Evolutionary conservation across 768 basidiomycete species (phyloP).

Genomic region (Podaxis sp.): DNA sequence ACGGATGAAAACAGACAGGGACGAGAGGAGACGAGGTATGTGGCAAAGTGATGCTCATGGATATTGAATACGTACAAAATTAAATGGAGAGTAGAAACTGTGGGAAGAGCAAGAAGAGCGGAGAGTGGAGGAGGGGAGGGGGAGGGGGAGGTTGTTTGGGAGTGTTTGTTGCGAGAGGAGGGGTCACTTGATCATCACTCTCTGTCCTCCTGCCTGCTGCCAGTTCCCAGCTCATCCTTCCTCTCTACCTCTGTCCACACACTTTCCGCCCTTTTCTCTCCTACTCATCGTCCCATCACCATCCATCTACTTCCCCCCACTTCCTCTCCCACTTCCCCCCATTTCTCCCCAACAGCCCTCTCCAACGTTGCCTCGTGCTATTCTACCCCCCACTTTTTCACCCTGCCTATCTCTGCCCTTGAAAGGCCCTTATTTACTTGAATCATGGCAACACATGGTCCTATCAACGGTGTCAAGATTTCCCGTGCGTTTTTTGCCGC

Average conservation of each 20-base stretch:
- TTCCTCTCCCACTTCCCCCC: not conserved
- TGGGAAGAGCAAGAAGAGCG: not conserved
- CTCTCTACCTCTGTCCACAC: constrained; percentile 13
- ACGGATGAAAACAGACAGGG: not conserved
- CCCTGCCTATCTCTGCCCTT: not conserved
- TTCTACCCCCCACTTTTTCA: constrained; percentile 1
- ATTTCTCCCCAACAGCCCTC: constrained; percentile 7
- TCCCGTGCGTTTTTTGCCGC: constrained; percentile 55
- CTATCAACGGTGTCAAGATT: constrained; percentile 86
- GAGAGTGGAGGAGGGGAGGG: not conserved
- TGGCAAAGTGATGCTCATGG: not conserved
- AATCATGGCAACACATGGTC: constrained; percentile 69
- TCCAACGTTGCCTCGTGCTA: constrained; percentile 10
- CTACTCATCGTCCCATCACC: constrained; percentile 12
- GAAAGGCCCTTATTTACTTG: constrained; percentile 6
- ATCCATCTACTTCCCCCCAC: not conserved
- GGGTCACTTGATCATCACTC: constrained; percentile 29
- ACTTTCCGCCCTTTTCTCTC: constrained; percentile 19
- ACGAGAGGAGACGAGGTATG: not conserved
- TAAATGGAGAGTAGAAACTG: not conserved
- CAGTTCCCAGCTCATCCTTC: constrained; percentile 18
- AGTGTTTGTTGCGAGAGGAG: constrained; percentile 22
- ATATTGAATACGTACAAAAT: not conserved
- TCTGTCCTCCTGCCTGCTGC: constrained; percentile 14
- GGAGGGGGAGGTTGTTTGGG: constrained; percentile 21